Base-by-base conservation (phyloP, 2,329 filamentous ascomycete genomes). In the Macrophomina phaseolina region DNA sequence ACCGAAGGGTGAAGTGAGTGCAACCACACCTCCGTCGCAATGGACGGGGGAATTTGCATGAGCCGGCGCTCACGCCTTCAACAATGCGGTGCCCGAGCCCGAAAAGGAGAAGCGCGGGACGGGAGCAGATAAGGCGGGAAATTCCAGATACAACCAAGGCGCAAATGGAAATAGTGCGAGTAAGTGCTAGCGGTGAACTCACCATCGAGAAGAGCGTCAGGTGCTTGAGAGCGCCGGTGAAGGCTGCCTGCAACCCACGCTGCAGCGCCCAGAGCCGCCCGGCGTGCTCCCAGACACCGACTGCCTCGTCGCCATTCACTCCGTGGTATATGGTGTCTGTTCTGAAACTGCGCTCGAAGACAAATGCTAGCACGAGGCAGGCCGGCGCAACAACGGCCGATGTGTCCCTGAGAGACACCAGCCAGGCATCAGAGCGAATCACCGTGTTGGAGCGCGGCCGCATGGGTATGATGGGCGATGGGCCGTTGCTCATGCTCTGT, bases 271-370 rank as follows among this genome's bases (percentile, higher is more conserved):
- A 67, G 12, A 62, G 48, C 40, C 58, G 38, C 30, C 56, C 65
- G 5, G 64, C 55, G 46, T 60, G 53, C 55, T 60, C 64, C 65
- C 65, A 67, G 30, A 67, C 40, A 12, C 58, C 56, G 16, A 63
- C 36, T 34, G 49, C 49, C 28, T 30, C 49, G 34, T 61, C 65
- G 38, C 38, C 48, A 7, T 63, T 60, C 9, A 42, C 8, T 1
- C 58, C 48, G 65, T 67, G 45, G 40, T 53, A 52, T 46, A 67
- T 42, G 2, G 48, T 62, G 49, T 67, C 56, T 18, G 60, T 62
- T 40, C 65, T 63, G 56, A 62, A 63, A 30, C 56, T 62, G 49
- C 58, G 49, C 18, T 67, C 65, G 52, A 67, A 63, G 65, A 61
- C 30, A 46, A 67, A 63, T 4, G 65, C 56, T 6, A 67, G 58